Evolutionary conservation across 2,329 filamentous ascomycete species (phyloP).

Genomic region (Arthrobotrys megalospora): DNA sequence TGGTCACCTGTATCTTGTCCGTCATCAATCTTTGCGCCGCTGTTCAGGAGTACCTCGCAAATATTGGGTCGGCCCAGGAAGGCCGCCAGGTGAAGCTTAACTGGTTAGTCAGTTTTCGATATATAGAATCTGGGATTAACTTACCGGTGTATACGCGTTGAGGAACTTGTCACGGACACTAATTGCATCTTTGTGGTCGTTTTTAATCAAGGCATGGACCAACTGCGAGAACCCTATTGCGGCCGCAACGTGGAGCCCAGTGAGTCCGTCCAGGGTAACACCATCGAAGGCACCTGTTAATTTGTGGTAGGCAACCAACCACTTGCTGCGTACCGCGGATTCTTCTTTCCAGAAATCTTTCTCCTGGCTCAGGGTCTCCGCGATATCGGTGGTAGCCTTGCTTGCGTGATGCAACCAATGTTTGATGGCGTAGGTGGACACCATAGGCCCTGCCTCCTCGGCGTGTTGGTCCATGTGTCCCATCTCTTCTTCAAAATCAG

Average conservation of each 20-base stretch:
- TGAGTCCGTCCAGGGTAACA: slow-evolving; percentile 65
- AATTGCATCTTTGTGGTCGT: slow-evolving; percentile 67
- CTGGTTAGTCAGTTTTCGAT: not conserved
- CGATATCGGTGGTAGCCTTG: slow-evolving; percentile 69
- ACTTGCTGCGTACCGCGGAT: slow-evolving; percentile 67
- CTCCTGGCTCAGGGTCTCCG: slow-evolving; percentile 68
- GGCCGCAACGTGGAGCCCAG: slow-evolving; percentile 68
- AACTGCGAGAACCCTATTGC: slow-evolving; percentile 68
- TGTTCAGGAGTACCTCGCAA: slow-evolving; percentile 67
- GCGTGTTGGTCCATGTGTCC: slow-evolving; percentile 21
- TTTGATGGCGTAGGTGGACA: slow-evolving; percentile 67
- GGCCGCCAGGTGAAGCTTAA: slow-evolving; percentile 66
- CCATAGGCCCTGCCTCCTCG: slow-evolving; percentile 61
- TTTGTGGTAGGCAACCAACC: slow-evolving; percentile 67
- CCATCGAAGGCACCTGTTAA: slow-evolving; percentile 65
- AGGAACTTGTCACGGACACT: slow-evolving; percentile 64
- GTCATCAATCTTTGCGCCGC: slow-evolving; percentile 66
- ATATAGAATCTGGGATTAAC: slow-evolving; percentile 33
- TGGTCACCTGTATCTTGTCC: slow-evolving; percentile 65
- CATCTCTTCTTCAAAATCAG: slow-evolving; percentile 65
- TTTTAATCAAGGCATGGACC: slow-evolving; percentile 67
- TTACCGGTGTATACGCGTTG: slow-evolving; percentile 67
- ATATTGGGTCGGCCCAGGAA: slow-evolving; percentile 66
- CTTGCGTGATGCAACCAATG: slow-evolving; percentile 69
- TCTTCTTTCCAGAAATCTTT: slow-evolving; percentile 67